Evolutionary conservation across 495 filamentous ascomycete genomes (phyloP), one percentile per base, ranked within the genome.

Genomic region (Aspergillus hancockii): DNA sequence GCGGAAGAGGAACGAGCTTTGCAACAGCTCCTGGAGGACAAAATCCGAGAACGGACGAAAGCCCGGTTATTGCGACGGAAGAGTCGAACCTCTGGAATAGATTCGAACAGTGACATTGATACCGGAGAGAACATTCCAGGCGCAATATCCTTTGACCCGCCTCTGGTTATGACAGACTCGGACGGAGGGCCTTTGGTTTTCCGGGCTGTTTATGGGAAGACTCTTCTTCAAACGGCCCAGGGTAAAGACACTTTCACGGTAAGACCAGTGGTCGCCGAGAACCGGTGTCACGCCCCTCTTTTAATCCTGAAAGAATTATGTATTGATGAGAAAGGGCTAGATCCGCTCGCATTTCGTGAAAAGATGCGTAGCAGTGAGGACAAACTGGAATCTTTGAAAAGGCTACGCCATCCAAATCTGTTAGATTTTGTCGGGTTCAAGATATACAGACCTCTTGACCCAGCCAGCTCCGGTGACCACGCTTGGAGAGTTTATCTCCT

Each of bases 401-500:
- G 82, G 61, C 69, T 95, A 32, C 83, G 83, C 28, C 92, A 97
- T 65, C 79, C 83, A n/a, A 90, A 91, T 71, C 67, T 96, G 23
- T 75, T 92, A 5, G 83, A 88, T 12, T 80, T 97, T 47, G 73
- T 95, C 41, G 90, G 90, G 55, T 96, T 90, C 76, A 90, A 88
- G 49, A 90, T 98, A 19, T 73, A 81, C 49, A 72, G 75, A 28
- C 72, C 75, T 31, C 41, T 72, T 34, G 61, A 61, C 25, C 57
- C 63, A 3, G 59, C 66, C 19, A 57, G 72, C 43, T 65, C 67
- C 0, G 43, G 67, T 18, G 73, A 72, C 43, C 63, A 73, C 28
- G 68, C 73, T 21, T 96, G 92, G 90, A 87, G 82, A n/a, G 83
- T 97, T n/a, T 88, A 82, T 61, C 75, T 93, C 5, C 81, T 97